Base-by-base conservation (phyloP, 2,329 filamentous ascomycete species). In the Aureobasidium sp. region DNA sequence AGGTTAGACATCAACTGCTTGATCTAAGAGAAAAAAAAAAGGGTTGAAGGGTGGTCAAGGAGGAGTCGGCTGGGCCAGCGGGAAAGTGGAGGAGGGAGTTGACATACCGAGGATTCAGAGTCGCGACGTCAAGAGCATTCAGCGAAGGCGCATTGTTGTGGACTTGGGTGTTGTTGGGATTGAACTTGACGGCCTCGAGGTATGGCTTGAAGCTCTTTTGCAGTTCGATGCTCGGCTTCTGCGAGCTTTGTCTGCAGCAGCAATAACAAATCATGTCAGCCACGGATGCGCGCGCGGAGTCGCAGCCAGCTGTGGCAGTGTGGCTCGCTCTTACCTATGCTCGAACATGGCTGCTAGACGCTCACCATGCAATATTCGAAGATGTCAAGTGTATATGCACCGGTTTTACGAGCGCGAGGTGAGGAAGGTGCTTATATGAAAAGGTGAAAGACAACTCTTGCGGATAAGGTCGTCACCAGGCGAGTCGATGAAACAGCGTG, bases 181-280 rank as follows among this genome's bases (percentile, higher is more conserved):
- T 42, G 36, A 50, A 45, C 34, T 42, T 53, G 36, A 95, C 79
- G 69, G 92, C 85, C 50, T 90, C 88, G 70, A 96, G 96, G 67
- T 85, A 86, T 70, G 90, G 85, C 74, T 89, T 89, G 77, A 96
- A 96, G 73, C 85, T 86, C 75, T 86, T 86, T 73, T 94, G 86
- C 71, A 96, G 82, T 69, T 92, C 90, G 72, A 92, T 89, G 73
- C 85, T 86, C 61, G 91, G 91, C 79, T 96, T 96, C 75, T 91
- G 89, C 61, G 89, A 86, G 74, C 84, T 91, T 70, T 84, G 89
- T 77, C 87, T 90, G 64, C 41, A 52, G 52, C 47, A 55, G 59
- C 58, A 60, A 59, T 50, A 59, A 59, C 57, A 59, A 59, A 59
- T 29, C 42, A 58, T 48, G 54, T 58, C 54, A 58, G 54, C 54